A percentile compares a stretch with the other conserved stretches of the same genome.
Evolutionary conservation across 1,139 yeast species (phyloP).

Genomic region (Maudiozyma humilis): DNA sequence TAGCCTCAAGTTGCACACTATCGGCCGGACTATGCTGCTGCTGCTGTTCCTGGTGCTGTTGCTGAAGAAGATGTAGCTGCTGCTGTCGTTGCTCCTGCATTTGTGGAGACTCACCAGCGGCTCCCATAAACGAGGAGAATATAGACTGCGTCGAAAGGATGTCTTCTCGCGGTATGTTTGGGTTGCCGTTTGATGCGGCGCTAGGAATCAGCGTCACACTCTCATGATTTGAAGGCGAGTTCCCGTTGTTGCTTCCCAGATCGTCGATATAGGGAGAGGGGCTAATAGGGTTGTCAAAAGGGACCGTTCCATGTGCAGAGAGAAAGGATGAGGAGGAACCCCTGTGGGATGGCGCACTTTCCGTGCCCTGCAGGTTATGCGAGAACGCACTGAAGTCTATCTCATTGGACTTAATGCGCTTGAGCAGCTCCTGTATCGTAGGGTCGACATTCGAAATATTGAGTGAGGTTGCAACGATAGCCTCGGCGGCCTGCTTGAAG

Average conservation of each 20-base stretch:
- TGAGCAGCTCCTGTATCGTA: constrained; percentile 25
- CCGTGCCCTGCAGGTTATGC: background rate
- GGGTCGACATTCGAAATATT: constrained; percentile 25
- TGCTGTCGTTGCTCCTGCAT: background rate
- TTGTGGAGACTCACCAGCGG: background rate
- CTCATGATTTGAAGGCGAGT: background rate
- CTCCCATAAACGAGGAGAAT: constrained; percentile 8
- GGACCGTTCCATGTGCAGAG: background rate
- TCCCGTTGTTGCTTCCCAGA: background rate
- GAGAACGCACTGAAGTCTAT: constrained; percentile 3
- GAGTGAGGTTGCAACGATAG: constrained; percentile 25
- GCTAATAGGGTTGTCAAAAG: background rate
- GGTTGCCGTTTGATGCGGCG: background rate
- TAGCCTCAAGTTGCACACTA: background rate
- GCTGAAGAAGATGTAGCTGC: background rate
- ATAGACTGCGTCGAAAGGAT: constrained; percentile 7
- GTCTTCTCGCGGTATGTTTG: constrained; percentile 5
- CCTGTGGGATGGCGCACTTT: background rate
- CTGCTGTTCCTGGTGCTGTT: too few species aligned
- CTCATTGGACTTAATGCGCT: constrained; percentile 19
- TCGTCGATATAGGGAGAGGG: background rate
- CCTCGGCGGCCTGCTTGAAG: constrained; percentile 30
- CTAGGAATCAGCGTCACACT: constrained; percentile 4
- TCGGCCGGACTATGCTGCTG: background rate
- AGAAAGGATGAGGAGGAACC: background rate